A percentile compares a stretch with the other conserved stretches of the same genome.
phyloP scores from a whole-genome alignment of 2,329 filamentous ascomycete species.

The Neofusicoccum ribis region DNA sequence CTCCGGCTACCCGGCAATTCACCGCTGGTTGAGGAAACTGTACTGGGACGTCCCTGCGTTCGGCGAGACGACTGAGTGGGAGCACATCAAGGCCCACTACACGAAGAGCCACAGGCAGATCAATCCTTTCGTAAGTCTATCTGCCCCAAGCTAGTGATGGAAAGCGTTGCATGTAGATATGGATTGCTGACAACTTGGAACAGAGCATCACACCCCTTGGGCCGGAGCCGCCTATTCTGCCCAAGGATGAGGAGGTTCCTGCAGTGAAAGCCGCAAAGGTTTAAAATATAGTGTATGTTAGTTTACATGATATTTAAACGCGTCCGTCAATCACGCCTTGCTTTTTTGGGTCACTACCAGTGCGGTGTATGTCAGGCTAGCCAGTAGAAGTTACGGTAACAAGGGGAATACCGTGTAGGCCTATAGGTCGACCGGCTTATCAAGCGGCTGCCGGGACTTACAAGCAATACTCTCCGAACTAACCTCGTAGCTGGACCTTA shows the following conservation, averaged over 20 bases:
- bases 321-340: too few species aligned
- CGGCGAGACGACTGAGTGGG: slow-evolving; percentile 79
- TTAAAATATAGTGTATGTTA: not conserved
- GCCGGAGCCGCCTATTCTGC: slow-evolving; percentile 78
- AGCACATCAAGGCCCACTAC: slow-evolving; percentile 88
- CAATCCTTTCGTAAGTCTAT: slow-evolving; percentile 49
- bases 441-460: too few species aligned
- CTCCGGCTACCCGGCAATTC: slow-evolving; percentile 76
- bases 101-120: slow-evolving; percentile 67
- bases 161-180: not conserved
- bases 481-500: too few species aligned
- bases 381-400: too few species aligned
- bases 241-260: slow-evolving; percentile 73
- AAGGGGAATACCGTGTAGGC: too few species aligned
- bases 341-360: too few species aligned
- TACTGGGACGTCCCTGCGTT: slow-evolving; percentile 86
- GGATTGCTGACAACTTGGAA: not conserved
- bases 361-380: too few species aligned
- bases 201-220: slow-evolving; percentile 77
- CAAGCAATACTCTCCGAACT: too few species aligned
- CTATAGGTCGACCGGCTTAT: too few species aligned
- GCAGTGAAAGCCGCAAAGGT: slow-evolving; percentile 45
- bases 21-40: slow-evolving; percentile 77
- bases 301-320: too few species aligned
- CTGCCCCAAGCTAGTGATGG: slow-evolving; percentile 22